Evolutionary conservation across 352 stramenopile species (phyloP).

Genomic region (Phytophthora syringae): DNA sequence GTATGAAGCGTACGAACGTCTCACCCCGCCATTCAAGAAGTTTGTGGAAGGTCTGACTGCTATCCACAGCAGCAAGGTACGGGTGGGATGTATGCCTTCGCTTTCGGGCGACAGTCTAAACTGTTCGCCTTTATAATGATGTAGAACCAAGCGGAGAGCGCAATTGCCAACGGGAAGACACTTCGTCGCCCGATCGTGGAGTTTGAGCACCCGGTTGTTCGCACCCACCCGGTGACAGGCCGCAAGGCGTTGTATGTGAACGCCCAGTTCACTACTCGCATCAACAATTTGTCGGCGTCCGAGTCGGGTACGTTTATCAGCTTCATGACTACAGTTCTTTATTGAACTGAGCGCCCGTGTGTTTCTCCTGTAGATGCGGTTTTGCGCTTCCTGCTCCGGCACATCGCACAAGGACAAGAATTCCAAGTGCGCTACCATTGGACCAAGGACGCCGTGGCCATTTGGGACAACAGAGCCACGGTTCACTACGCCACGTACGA

Average conservation of each 20-base stretch:
- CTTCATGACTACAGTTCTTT: no score
- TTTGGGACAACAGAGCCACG: slow-evolving; percentile 28
- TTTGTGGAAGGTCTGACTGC: slow-evolving; percentile 51
- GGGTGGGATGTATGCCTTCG: not conserved
- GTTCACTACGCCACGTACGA: slow-evolving; percentile 29
- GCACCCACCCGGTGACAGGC: slow-evolving; percentile 43
- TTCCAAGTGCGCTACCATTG: slow-evolving; percentile 30
- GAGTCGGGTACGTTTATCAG: slow-evolving; percentile 40
- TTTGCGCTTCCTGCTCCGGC: slow-evolving; percentile 19
- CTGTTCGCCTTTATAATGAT: not conserved
- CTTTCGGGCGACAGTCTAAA: not conserved
- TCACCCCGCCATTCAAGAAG: slow-evolving; percentile 47
- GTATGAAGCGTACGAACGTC: slow-evolving; percentile 60
- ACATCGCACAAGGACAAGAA: slow-evolving; percentile 26
- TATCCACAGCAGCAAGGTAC: slow-evolving; percentile 53
- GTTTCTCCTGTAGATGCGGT: slow-evolving; percentile 11
- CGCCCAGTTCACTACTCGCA: slow-evolving; percentile 44
- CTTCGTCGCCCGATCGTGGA: slow-evolving; percentile 40
- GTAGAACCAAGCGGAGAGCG: slow-evolving; percentile 17
- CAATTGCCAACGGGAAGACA: slow-evolving; percentile 23
- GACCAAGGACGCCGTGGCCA: slow-evolving; percentile 26
- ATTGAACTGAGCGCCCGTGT: no score
- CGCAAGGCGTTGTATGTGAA: slow-evolving; percentile 49
- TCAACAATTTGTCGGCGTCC: slow-evolving; percentile 38
- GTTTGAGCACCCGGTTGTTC: slow-evolving; percentile 50